phyloP scores from a whole-genome alignment of 2,329 filamentous ascomycete species.

The Purpureocillium takamizusanense region DNA sequence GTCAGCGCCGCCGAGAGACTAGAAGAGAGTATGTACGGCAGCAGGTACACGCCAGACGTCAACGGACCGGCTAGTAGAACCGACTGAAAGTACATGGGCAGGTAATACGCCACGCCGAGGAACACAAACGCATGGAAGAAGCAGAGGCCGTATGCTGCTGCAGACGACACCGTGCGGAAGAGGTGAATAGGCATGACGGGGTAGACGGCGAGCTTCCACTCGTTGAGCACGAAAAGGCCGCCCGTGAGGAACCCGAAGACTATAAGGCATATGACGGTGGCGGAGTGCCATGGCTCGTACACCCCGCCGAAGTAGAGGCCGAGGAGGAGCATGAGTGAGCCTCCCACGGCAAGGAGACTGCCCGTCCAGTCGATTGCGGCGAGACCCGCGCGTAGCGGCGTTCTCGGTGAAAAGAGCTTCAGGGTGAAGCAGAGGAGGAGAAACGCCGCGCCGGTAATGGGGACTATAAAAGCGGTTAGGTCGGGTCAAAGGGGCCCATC shows the following conservation, averaged over 20 bases:
- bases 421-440: constrained; percentile 52
- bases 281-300: constrained; percentile 50
- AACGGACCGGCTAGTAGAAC: constrained; percentile 53
- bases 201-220: constrained; percentile 53
- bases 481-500: no score
- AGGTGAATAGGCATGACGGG: constrained; percentile 61
- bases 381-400: constrained; percentile 51
- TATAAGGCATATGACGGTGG: constrained; percentile 53
- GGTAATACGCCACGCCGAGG: constrained; percentile 58
- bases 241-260: constrained; percentile 46
- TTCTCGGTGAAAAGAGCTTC: constrained; percentile 58
- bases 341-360: constrained; percentile 45
- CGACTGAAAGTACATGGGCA: constrained; percentile 66
- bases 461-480: no score
- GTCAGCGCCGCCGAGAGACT: constrained; percentile 31
- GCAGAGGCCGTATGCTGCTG: constrained; percentile 41
- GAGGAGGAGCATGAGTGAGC: constrained; percentile 53
- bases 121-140: constrained; percentile 47
- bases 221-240: constrained; percentile 46
- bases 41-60: constrained; percentile 49
- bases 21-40: constrained; percentile 44
- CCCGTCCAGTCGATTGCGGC: constrained; percentile 54
- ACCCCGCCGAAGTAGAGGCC: constrained; percentile 51
- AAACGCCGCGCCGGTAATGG: no score
- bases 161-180: constrained; percentile 45